Evolutionary conservation across 2,329 filamentous ascomycete genomes (phyloP), one percentile per base, ranked within the genome.

Genomic region (Clonostachys chloroleuca): DNA sequence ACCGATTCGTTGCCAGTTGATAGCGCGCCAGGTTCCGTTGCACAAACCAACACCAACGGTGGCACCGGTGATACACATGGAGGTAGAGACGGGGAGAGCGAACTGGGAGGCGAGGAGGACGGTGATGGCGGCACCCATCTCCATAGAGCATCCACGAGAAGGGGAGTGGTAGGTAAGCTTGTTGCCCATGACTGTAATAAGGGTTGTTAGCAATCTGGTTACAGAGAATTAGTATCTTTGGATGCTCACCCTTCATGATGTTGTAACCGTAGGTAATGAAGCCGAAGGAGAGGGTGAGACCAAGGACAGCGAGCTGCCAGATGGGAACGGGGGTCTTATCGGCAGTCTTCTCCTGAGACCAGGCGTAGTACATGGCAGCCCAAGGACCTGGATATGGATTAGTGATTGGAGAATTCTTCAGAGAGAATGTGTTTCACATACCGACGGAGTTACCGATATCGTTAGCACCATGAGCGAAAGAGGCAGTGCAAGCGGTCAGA

Each of bases 391-490:
- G 24, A 10, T 30, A 30, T 30, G 24, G 9, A 4, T 30, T 30
- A 30, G 24, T 30, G 24, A 30, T 30, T 4, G 8, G 24, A 30
- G 2, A 3, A 9, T 9, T 24, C 24, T 30, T 30, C 9, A 30
- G 24, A 30, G 24, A 30, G 24, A 30, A 10, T 30, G 24, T 10
- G 24, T 10, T 30, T 30, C 3, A 30, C 24, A 30, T 30, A 30
- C 72, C 73, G 43, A 74, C 68, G 39, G 72, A 69, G 56, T 80
- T 80, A 47, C 71, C 67, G 18, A 80, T 74, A 52, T 81, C 77
- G 59, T 80, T 80, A 47, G 75, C 73, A 48, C 77, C 77, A 63
- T 81, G 77, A 2, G 76, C 74, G 52, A 80, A 79, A 9, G 73
- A 77, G 14, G 75, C 74, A 17, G 76, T 75, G 50, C 74, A 74